Evolutionary conservation across 108 stramenopile genomes (phyloP), one percentile per base, ranked within the genome.

Genomic region (Skeletonema tropicum): DNA sequence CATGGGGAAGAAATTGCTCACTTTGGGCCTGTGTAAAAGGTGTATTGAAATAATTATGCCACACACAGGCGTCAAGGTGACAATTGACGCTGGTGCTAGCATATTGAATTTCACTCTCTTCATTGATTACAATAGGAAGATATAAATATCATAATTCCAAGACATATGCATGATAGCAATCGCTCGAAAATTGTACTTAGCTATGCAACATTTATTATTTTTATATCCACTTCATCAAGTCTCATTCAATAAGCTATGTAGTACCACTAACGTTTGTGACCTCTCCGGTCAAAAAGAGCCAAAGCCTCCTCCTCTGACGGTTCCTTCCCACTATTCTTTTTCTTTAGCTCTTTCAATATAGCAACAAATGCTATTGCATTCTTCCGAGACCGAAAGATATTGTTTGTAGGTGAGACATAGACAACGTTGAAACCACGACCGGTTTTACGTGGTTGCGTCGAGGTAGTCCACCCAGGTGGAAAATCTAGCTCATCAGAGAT

Each of bases 161-260:
- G 15, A 45, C 42, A 45, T n/a, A 45, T 2, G n/a, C 42, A 45
- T 45, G 42, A 45, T 45, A 5, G 11, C 15, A 45, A 45, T 10
- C 11, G 11, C 42, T n/a, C 1, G 3, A 55, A 23, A 55, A 25
- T 25, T 23, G 48, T 23, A 55, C 7, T 5, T 35, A 55, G 21
- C 52, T 55, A 55, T 23, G 19, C 52, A 55, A 55, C 52, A 55
- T 55, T 23, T 23, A 55, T 55, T 55, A 55, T 55, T 5, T 48
- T 49, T 23, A 23, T 55, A 23, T 55, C 42, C 42, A 45, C 42
- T 12, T 45, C 42, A n/a, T 45, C 42, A 45, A 45, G 15, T 45
- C 15, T 45, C 42, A 45, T 45, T n/a, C 15, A 45, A 45, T 45
- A n/a, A 45, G 15, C 42, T 15, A 15, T 45, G 15, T 45, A n/a